Evolutionary conservation across 2,329 filamentous ascomycete genomes (phyloP).

Genomic region (Coleophoma crateriformis): DNA sequence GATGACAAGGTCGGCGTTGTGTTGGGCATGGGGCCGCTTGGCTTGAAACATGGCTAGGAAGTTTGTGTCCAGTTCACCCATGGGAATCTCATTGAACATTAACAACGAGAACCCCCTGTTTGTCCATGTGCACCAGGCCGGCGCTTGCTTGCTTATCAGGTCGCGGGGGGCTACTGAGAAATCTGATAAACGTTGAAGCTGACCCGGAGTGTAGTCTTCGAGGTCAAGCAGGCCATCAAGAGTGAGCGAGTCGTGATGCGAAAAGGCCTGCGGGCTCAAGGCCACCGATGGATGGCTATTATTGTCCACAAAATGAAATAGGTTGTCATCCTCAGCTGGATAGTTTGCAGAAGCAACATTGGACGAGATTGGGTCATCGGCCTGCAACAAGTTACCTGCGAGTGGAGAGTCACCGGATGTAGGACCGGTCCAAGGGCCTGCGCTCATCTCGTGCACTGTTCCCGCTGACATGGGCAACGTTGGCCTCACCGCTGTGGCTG

Average conservation of each 20-base stretch:
- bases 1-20: conserved; percentile 6
- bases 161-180: too few relatives aligned
- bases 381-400: background rate
- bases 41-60: conserved; percentile 15
- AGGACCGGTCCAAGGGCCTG: background rate
- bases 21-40: conserved; percentile 5
- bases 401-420: background rate
- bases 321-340: background rate
- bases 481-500: background rate
- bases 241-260: too few relatives aligned
- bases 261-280: too few relatives aligned
- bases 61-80: background rate
- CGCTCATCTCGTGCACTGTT: background rate
- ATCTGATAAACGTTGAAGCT: too few relatives aligned
- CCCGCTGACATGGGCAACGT: background rate
- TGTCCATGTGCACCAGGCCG: too few relatives aligned
- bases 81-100: background rate
- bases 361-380: background rate
- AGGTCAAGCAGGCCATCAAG: background rate
- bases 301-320: background rate
- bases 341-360: background rate
- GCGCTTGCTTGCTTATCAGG: too few relatives aligned
- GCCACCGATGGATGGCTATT: background rate
- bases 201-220: background rate
- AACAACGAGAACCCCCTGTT: too few relatives aligned